These are phyloP conservation scores for Verticillium alfalfae DNA, from an alignment of 2,329 filamentous ascomycete species.

Conservation along the genomic window DNA sequence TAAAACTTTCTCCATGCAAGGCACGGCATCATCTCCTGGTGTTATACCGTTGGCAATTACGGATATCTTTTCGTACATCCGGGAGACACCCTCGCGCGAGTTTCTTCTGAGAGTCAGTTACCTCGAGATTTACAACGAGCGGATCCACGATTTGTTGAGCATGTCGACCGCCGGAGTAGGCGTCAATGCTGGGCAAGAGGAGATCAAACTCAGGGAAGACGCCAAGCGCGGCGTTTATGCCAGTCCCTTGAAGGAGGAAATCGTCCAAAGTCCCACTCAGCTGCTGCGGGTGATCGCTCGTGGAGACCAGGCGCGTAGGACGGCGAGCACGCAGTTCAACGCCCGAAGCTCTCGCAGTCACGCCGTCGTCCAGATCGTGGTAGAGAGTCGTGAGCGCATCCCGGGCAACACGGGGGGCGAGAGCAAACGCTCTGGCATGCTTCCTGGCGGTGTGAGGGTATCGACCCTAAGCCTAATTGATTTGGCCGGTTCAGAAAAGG, in stretches of 20 bases:
- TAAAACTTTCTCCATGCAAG: conserved; percentile 99
- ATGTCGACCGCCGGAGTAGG: conserved; percentile 57
- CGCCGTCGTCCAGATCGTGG: conserved; percentile 96
- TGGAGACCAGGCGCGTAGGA: conserved; percentile 84
- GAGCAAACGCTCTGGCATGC: conserved; percentile 62
- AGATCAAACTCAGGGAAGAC: conserved; percentile 96
- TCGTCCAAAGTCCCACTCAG: conserved; percentile 96
- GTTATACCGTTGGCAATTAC: conserved; percentile 97
- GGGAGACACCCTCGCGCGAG: conserved; percentile 90
- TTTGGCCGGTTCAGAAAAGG: conserved; percentile 91
- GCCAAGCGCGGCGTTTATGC: conserved; percentile 96
- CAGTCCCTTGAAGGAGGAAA: conserved; percentile 93
- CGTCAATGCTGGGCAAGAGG: conserved; percentile 62
- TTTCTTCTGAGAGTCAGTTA: conserved; percentile 96
- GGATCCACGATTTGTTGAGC: conserved; percentile 87
- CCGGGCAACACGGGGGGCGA: conserved; percentile 49
- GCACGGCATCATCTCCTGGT: conserved; percentile 88
- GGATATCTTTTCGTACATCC: conserved; percentile 98
- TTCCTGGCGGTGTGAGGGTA: conserved; percentile 86
- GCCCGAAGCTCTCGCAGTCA: conserved; percentile 94
- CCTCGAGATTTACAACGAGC: conserved; percentile 98
- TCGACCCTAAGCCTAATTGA: conserved; percentile 95
- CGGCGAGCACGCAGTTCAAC: conserved; percentile 95
- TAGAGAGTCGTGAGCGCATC: conserved; percentile 87
- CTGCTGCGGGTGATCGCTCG: conserved; percentile 89